phyloP scores from a whole-genome alignment of 208 protist genomes.

The Vickermania ingenoplastis region DNA sequence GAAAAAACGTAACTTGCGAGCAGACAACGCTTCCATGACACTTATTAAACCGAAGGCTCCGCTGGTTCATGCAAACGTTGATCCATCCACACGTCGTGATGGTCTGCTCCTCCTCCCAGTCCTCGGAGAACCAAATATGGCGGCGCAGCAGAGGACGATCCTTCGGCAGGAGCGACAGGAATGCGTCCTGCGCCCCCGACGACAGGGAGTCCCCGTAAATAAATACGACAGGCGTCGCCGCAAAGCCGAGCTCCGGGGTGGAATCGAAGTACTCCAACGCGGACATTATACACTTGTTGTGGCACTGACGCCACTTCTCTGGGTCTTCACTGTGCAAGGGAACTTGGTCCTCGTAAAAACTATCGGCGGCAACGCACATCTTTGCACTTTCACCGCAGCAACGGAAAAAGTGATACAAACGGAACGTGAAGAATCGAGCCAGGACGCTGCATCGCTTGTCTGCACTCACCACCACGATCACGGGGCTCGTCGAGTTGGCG shows the following conservation, averaged over 20 bases:
- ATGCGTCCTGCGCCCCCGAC: constrained; percentile 14
- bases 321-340: constrained; percentile 20
- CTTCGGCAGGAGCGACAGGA: constrained; percentile 22
- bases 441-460: constrained; percentile 31
- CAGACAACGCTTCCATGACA: constrained; percentile 57
- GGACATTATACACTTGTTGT: constrained; percentile 18
- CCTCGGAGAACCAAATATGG: constrained; percentile 51
- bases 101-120: constrained; percentile 19
- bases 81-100: constrained; percentile 21
- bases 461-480: constrained; percentile 52
- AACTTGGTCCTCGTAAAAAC: constrained; percentile 20
- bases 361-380: constrained; percentile 27
- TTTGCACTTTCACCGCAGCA: constrained; percentile 59
- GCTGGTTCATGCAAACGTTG: constrained; percentile 33
- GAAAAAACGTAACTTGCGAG: constrained; percentile 40
- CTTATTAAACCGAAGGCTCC: constrained; percentile 27
- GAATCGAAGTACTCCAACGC: constrained; percentile 40
- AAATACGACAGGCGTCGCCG: constrained; percentile 38
- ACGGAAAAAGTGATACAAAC: constrained; percentile 42
- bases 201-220: constrained; percentile 47
- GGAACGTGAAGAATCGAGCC: constrained; percentile 61
- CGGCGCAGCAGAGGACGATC: constrained; percentile 33
- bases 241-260: constrained; percentile 35
- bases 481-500: constrained; percentile 26
- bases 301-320: constrained; percentile 22